A percentile compares a stretch with the other conserved stretches of the same genome.
These are phyloP conservation scores for Pythium brassicae DNA, from an alignment of 352 stramenopile species.

Conservation along the genomic window DNA sequence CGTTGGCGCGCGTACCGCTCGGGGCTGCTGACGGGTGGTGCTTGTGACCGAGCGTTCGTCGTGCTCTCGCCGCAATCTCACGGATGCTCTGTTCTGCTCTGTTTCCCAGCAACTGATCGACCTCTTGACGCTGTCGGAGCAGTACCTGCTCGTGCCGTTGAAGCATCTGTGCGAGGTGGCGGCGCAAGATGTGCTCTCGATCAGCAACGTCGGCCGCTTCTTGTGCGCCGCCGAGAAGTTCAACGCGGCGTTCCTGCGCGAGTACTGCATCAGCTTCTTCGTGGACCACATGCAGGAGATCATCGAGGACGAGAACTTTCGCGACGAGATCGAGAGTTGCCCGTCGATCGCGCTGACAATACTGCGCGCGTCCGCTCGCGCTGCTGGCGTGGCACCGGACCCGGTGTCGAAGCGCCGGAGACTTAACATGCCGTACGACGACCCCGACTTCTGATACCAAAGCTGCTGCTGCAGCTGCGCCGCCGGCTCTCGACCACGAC, in stretches of 20 bases:
- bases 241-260: constrained; percentile 79
- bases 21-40: neutral
- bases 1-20: constrained; percentile 6
- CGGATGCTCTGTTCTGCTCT: neutral
- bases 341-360: constrained; percentile 76
- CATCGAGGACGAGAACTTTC: constrained; percentile 79
- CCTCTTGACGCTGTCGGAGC: constrained; percentile 71
- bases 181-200: constrained; percentile 60
- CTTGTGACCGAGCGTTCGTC: neutral
- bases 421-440: constrained; percentile 81
- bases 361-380: constrained; percentile 53
- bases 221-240: constrained; percentile 80
- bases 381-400: constrained; percentile 20
- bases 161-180: constrained; percentile 79
- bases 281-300: constrained; percentile 73
- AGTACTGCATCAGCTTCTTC: constrained; percentile 79
- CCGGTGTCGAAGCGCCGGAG: constrained; percentile 64
- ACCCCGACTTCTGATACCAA: constrained; percentile 65
- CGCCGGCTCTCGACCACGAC: too few relatives aligned
- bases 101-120: constrained; percentile 78
- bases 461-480: too few relatives aligned
- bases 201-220: constrained; percentile 75
- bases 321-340: constrained; percentile 74
- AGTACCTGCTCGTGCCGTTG: constrained; percentile 72
- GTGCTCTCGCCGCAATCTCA: neutral